phyloP scores from a whole-genome alignment of 495 filamentous ascomycete genomes.

The Penicillium parvum region DNA sequence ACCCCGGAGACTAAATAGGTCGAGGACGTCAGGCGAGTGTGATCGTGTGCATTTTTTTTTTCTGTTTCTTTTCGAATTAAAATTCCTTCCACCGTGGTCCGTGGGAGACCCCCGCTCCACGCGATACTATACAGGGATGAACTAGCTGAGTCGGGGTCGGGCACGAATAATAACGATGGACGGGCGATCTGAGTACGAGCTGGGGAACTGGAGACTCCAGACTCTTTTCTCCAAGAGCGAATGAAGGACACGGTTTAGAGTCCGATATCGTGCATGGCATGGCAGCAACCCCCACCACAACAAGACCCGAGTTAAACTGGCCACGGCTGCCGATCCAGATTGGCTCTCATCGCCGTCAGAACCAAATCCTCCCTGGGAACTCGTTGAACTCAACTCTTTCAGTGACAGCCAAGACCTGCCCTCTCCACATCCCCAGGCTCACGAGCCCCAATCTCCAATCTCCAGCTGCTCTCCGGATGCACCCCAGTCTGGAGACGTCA shows the following conservation, averaged over 20 bases:
- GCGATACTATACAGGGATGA: no score
- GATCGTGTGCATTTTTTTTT: no score
- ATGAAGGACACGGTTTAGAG: neutral
- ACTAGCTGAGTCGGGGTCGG: no score
- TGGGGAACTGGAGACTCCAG: no score
- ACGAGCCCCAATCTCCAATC: no score
- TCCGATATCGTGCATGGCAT: neutral
- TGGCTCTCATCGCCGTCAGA: constrained; percentile 6
- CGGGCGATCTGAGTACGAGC: no score
- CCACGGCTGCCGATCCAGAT: constrained; percentile 1
- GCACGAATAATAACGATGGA: no score
- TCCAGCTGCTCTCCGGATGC: neutral
- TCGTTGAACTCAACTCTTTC: no score
- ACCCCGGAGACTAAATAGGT: neutral
- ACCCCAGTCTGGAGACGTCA: neutral
- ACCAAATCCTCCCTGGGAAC: neutral
- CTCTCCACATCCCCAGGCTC: neutral
- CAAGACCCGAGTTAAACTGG: neutral
- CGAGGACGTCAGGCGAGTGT: no score
- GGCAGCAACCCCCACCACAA: neutral
- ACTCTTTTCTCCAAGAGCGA: neutral
- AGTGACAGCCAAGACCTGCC: constrained; percentile 3
- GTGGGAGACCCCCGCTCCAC: no score
- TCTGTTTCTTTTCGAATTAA: no score
- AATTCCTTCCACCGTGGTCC: no score